Percentiles rank a stretch among this genome's conserved stretches.
phyloP scores from a whole-genome alignment of 1,284 basidiomycete genomes.

The Rhizoctonia solani region DNA sequence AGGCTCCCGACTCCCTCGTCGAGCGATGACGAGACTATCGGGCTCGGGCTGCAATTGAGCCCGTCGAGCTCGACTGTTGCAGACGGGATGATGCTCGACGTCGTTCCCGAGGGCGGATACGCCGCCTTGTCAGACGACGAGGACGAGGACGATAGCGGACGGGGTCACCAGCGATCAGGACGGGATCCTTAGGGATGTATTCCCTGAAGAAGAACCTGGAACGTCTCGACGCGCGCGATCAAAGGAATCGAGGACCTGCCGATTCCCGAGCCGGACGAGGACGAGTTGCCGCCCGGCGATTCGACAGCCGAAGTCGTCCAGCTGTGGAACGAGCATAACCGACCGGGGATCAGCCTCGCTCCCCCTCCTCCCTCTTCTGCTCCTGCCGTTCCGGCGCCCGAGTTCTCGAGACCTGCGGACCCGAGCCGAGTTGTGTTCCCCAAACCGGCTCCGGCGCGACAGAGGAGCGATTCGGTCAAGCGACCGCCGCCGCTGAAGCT shows the following conservation, averaged over 20 bases:
- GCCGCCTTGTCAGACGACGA: conserved; percentile 1
- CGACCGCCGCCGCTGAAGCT: conserved; percentile 23
- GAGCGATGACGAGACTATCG: not conserved
- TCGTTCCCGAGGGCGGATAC: conserved; percentile 19
- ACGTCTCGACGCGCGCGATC: conserved; percentile 4
- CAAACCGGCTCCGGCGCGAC: conserved; percentile 8
- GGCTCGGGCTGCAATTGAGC: conserved; percentile 9
- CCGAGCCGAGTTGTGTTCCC: conserved; percentile 2
- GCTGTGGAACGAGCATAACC: conserved; percentile 15
- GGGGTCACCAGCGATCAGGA: not conserved
- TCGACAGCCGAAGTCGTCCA: not conserved
- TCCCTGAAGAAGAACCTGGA: conserved; percentile 32
- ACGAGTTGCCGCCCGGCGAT: conserved; percentile 12
- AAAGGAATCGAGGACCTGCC: conserved; percentile 7
- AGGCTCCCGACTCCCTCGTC: conserved; percentile 1
- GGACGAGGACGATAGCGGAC: conserved; percentile 1
- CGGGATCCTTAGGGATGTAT: conserved; percentile 38
- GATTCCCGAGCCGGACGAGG: conserved; percentile 9
- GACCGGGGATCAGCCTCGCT: too few species aligned
- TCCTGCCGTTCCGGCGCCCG: not conserved
- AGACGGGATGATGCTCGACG: conserved; percentile 4
- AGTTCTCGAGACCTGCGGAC: not conserved
- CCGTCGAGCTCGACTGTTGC: conserved; percentile 23
- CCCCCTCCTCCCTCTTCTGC: not conserved
- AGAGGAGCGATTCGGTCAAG: conserved; percentile 17